A percentile compares a stretch with the other conserved stretches of the same genome.
Evolutionary conservation across 208 protist genomes (phyloP).

Genomic region (Wallacemonas sp.): DNA sequence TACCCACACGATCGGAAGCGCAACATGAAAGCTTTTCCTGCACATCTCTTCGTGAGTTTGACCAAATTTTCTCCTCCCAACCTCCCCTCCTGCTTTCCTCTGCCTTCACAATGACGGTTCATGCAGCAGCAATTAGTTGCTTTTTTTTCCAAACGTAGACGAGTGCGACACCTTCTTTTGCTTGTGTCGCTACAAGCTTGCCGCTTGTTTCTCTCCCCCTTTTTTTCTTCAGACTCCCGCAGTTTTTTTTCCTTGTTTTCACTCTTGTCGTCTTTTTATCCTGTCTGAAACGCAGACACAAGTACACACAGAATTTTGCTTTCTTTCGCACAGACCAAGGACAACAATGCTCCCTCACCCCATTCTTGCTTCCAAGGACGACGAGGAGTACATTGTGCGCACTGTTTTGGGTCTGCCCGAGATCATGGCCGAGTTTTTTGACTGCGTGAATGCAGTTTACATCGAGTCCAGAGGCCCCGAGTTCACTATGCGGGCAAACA

Average conservation of each 20-base stretch:
- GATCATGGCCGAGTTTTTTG: constrained; percentile 69
- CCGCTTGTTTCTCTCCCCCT: constrained; percentile 13
- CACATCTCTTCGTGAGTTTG: too few relatives aligned
- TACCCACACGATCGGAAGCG: too few relatives aligned
- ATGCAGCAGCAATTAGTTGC: too few relatives aligned
- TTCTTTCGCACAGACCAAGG: too few relatives aligned
- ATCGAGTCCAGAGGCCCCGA: constrained; percentile 47
- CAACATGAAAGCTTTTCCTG: too few relatives aligned
- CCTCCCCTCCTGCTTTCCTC: too few relatives aligned
- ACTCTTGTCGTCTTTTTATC: too few relatives aligned
- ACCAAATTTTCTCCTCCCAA: too few relatives aligned
- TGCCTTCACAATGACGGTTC: too few relatives aligned
- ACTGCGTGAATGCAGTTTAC: constrained; percentile 63
- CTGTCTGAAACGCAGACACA: background rate
- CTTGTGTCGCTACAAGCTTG: background rate
- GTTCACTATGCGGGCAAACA: constrained; percentile 39
- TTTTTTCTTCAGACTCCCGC: background rate
- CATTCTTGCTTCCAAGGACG: constrained; percentile 87
- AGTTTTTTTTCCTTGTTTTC: constrained; percentile 3
- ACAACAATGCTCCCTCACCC: constrained; percentile 89
- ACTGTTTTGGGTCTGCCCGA: constrained; percentile 62
- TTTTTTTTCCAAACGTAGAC: too few relatives aligned
- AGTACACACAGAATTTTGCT: background rate
- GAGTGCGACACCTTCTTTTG: too few relatives aligned
- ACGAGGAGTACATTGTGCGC: constrained; percentile 73